Base-by-base conservation (phyloP, 495 filamentous ascomycete species). In the Penicillium goetzii region DNA sequence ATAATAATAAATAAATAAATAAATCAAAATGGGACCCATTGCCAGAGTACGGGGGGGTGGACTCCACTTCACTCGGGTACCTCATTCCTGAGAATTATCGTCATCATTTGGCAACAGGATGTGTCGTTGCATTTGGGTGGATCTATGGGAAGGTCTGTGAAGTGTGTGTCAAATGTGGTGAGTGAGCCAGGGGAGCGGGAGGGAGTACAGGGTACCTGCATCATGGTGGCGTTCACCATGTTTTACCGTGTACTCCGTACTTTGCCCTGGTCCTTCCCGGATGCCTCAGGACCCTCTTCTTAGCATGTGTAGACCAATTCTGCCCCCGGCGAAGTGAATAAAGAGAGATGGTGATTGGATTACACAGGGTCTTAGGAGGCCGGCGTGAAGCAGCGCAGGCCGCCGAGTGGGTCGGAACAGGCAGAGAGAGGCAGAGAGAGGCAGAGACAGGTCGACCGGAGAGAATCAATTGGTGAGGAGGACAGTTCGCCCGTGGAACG, bases 21-120 rank as follows among this genome's bases (percentile, higher is more conserved):
- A 54, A 60, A 60, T 55, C n/a, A n/a, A 55, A 36, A 55, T 55
- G 32, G 30, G 26, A 55, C n/a, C 47, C 52, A 55, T 32, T 59
- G 55, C 53, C 47, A 58, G 54, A 60, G 54, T 47, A 64, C 36
- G 43, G 40, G 45, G 50, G 49, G 56, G 30, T 1, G 33, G 68
- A 72, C 59, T 75, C 76, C 71, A 75, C 74, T 64, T 53, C 60
- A 64, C 52, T 32, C 61, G 62, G 64, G 72, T 70, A 73, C 68
- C 69, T 76, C 66, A 74, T 75, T 63, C 74, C 72, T 75, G 73
- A 61, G 68, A 75, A 79, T 79, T 77, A 72, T 79, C 78, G 76
- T 78, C 74, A 75, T 80, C 63, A 73, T 65, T 70, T 68, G 53
- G 65, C 63, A 70, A 66, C 45, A 62, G 59, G 54, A 55, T 36